Conservation (phyloP, 345 rosid species). For the Syzygium jambos region DNA sequence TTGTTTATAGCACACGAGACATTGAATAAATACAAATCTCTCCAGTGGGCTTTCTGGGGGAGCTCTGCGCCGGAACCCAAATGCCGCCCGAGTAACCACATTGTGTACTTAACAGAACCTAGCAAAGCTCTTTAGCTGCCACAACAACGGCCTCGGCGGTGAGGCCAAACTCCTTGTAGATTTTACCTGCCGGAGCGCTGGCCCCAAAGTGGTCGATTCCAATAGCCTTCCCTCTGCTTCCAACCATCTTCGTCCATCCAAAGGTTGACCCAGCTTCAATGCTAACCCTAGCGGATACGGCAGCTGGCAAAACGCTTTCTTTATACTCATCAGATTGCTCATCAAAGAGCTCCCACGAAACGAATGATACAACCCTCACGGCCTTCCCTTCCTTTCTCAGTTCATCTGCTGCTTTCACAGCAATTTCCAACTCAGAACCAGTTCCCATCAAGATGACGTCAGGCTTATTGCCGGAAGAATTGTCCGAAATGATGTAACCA, state of each 20-base stretch:
- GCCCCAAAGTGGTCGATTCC: slow-evolving; percentile 86
- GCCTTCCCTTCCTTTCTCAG: slow-evolving; percentile 90
- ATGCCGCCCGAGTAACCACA: background rate
- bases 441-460: slow-evolving; percentile 92
- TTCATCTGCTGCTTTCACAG: slow-evolving; percentile 67
- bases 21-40: background rate
- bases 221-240: slow-evolving; percentile 70
- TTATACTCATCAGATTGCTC: slow-evolving; percentile 77
- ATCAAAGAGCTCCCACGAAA: slow-evolving; percentile 86
- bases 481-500: slow-evolving; percentile 80
- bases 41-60: background rate
- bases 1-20: slow-evolving; percentile 28
- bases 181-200: slow-evolving; percentile 83
- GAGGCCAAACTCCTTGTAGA: slow-evolving; percentile 78
- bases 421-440: slow-evolving; percentile 93
- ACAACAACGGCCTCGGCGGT: slow-evolving; percentile 66
- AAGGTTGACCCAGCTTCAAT: slow-evolving; percentile 90
- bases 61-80: background rate
- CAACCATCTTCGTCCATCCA: slow-evolving; percentile 79
- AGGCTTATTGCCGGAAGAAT: slow-evolving; percentile 84
- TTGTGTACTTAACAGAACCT: background rate
- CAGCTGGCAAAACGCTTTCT: slow-evolving; percentile 75
- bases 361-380: slow-evolving; percentile 84
- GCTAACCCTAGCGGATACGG: slow-evolving; percentile 80
- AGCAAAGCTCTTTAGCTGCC: slow-evolving; percentile 43